Evolutionary conservation across 108 stramenopile species (phyloP).

Genomic region (Discostella pseudostelligera): DNA sequence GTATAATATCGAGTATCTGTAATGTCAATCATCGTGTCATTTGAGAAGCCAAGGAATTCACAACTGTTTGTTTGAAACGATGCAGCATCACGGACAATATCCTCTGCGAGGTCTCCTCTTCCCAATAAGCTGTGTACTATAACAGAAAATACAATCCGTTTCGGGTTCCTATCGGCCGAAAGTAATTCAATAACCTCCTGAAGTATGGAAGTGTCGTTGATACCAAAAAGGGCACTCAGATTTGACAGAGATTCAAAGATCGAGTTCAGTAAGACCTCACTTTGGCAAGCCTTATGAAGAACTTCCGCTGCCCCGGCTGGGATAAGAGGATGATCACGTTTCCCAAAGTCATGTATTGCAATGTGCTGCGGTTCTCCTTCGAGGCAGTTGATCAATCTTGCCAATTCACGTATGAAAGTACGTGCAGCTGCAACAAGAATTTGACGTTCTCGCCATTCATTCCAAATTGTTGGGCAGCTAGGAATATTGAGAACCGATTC

Average conservation of each 20-base stretch:
- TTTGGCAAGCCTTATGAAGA: constrained; percentile 65
- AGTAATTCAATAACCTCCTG: constrained; percentile 49
- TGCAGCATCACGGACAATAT: constrained; percentile 63
- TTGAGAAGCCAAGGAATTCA: constrained; percentile 52
- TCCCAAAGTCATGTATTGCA: constrained; percentile 24
- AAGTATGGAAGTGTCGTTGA: constrained; percentile 44
- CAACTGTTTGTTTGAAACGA: constrained; percentile 46
- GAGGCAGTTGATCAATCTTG: constrained; percentile 50
- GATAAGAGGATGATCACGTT: constrained; percentile 42
- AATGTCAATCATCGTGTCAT: constrained; percentile 48
- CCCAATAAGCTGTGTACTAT: constrained; percentile 53
- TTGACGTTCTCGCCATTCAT: constrained; percentile 53
- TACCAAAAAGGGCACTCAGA: constrained; percentile 36
- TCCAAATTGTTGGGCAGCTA: constrained; percentile 50
- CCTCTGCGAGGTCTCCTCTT: constrained; percentile 68
- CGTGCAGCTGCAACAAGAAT: constrained; percentile 48
- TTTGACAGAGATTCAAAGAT: constrained; percentile 33
- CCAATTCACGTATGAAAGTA: constrained; percentile 69
- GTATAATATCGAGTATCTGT: constrained; percentile 36
- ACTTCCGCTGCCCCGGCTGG: constrained; percentile 57
- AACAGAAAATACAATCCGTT: constrained; percentile 54
- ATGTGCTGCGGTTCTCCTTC: constrained; percentile 48
- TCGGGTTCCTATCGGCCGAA: constrained; percentile 32
- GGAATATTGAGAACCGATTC: constrained; percentile 26
- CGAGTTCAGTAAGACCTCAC: constrained; percentile 45